A percentile compares a stretch with the other conserved stretches of the same genome.
These are phyloP conservation scores for Collariella sp. DNA, from an alignment of 495 filamentous ascomycete genomes.

Conservation along the genomic window DNA sequence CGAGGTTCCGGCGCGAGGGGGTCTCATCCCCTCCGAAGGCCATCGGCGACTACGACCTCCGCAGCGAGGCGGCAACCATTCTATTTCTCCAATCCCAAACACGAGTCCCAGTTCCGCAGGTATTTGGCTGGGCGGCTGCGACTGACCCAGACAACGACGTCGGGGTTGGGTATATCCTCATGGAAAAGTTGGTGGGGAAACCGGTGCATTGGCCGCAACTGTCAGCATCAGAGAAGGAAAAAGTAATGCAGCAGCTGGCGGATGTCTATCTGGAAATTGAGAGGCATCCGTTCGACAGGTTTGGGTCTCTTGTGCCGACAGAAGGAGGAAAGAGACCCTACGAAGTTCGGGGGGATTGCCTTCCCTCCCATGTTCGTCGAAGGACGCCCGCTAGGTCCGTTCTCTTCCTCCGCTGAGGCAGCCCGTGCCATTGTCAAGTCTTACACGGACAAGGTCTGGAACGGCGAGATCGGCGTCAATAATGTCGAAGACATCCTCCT, in stretches of 20 bases:
- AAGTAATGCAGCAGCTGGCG: slow-evolving; percentile 32
- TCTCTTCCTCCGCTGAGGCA: neutral
- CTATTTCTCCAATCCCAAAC: slow-evolving; percentile 26
- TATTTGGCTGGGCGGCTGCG: slow-evolving; percentile 17
- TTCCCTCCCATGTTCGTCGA: neutral
- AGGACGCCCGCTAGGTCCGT: neutral
- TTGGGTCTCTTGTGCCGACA: slow-evolving; percentile 28
- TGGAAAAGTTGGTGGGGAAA: slow-evolving; percentile 33
- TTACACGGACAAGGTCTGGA: neutral
- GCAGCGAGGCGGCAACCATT: slow-evolving; percentile 35
- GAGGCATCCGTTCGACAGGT: slow-evolving; percentile 23
- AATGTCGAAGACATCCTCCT: neutral
- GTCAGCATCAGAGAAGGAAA: slow-evolving; percentile 22
- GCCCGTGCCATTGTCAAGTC: neutral
- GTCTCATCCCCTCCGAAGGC: slow-evolving; percentile 8
- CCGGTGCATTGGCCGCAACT: slow-evolving; percentile 24
- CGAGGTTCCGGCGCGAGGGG: slow-evolving; percentile 15
- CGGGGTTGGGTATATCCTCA: slow-evolving; percentile 31
- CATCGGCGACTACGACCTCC: slow-evolving; percentile 18
- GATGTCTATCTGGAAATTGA: slow-evolving; percentile 37
- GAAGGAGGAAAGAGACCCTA: slow-evolving; percentile 5
- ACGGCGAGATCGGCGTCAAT: neutral
- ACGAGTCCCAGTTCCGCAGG: slow-evolving; percentile 23
- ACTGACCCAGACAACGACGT: slow-evolving; percentile 21
- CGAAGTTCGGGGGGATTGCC: neutral